These are phyloP conservation scores for Septoria petroselini DNA, from an alignment of 2,329 filamentous ascomycete genomes.

Conservation along the genomic window DNA sequence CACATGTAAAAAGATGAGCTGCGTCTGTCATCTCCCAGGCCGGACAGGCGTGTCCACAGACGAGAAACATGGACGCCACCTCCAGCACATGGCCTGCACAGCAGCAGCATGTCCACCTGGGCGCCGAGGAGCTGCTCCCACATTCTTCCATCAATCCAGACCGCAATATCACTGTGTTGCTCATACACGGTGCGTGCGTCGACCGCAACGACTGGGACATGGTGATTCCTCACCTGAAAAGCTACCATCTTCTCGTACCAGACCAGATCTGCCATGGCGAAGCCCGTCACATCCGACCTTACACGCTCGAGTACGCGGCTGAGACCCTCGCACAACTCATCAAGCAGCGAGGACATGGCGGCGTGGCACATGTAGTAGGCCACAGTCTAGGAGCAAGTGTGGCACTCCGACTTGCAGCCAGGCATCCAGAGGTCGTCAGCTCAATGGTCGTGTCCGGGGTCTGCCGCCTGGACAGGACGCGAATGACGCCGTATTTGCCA, in stretches of 20 bases:
- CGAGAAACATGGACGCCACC: background rate
- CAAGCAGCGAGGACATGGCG: constrained; percentile 19
- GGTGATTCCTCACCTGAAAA: constrained; percentile 24
- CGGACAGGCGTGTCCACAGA: background rate
- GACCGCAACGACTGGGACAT: constrained; percentile 27
- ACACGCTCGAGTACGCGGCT: constrained; percentile 23
- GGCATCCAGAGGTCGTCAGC: constrained; percentile 25
- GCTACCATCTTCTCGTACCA: constrained; percentile 30
- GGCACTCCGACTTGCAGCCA: constrained; percentile 25
- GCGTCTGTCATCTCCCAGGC: background rate
- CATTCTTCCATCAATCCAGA: constrained; percentile 15
- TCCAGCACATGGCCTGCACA: background rate
- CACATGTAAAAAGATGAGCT: background rate
- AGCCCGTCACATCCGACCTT: constrained; percentile 24
- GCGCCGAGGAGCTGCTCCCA: constrained; percentile 7
- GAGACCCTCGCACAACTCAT: constrained; percentile 28
- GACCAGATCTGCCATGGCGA: constrained; percentile 29
- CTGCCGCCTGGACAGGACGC: constrained; percentile 14
- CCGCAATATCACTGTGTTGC: constrained; percentile 22
- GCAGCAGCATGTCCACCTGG: constrained; percentile 1
- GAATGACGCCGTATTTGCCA: constrained; percentile 15
- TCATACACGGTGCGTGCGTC: constrained; percentile 30
- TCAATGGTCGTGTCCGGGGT: constrained; percentile 29
- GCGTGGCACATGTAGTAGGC: constrained; percentile 29
- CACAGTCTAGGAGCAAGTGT: constrained; percentile 32